Conservation (phyloP, 768 basidiomycete genomes). For the Mycena galericulata region DNA sequence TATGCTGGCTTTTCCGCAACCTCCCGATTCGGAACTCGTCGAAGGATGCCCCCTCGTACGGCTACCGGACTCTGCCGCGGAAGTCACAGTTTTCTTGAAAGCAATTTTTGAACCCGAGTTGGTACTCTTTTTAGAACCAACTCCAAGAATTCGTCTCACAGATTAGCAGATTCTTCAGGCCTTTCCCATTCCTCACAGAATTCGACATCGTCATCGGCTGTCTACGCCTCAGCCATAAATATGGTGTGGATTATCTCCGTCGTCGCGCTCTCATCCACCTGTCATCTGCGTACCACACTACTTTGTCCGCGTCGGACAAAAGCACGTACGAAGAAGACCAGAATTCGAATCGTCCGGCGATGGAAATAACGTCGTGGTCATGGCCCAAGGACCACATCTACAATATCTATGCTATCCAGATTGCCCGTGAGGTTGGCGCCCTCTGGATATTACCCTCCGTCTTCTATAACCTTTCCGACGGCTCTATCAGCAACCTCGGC, state of each 20-base stretch:
- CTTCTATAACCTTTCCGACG: not conserved
- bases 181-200: constrained; percentile 1
- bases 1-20: constrained; percentile 15
- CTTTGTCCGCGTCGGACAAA: constrained; percentile 1
- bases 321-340: not conserved
- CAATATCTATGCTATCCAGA: not conserved
- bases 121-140: not conserved
- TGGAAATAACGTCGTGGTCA: not conserved
- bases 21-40: constrained; percentile 19
- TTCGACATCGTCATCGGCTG: constrained; percentile 9
- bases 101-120: not conserved
- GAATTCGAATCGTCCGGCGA: not conserved
- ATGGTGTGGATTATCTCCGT: constrained; percentile 9
- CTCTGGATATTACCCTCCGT: constrained; percentile 9
- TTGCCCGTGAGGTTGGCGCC: constrained; percentile 11
- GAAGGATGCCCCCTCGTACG: constrained; percentile 16
- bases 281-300: not conserved
- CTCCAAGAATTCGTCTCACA: no score
- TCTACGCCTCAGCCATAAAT: constrained; percentile 26
- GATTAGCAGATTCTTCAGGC: not conserved
- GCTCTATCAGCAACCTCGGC: not conserved
- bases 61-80: not conserved
- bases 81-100: constrained; percentile 15
- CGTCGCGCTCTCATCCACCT: constrained; percentile 18
- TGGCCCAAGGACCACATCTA: not conserved